Base-by-base conservation (phyloP, 169 alveolate genomes). In the Eimeria falciformis region DNA sequence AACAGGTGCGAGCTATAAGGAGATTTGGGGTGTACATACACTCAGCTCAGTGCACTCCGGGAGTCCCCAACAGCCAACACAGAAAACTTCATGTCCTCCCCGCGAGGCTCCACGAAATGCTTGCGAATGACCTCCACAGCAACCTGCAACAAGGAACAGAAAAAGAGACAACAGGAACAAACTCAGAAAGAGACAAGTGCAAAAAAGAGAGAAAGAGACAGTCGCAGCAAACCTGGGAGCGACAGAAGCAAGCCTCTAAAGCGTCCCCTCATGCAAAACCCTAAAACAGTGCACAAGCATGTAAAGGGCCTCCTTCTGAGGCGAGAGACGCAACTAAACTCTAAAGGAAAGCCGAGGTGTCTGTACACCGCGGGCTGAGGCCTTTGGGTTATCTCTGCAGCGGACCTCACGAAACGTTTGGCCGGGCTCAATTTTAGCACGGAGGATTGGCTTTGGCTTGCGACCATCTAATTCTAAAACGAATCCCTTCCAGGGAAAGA, bases 51-150 rank as follows among this genome's bases (percentile, higher is more conserved):
- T 11, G 17, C 71, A 0, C 55, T 5, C 21, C 77, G 75, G 5
- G 37, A 25, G 73, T 82, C 87, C 47, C 84, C 92, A 6, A 85
- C 79, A 1, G 92, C 92, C 40, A 85, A 27, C 17, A 85, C 47
- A 7, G 77, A 56, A 47, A 85, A 68, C 33, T 69, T 29, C 71
- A 85, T 29, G 2, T 68, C 84, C 11, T 77, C 85, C 0, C 58
- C 84, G 11, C 62, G 14, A 9, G 37, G 62, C 12, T 46, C 79
- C 18, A 85, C 56, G 21, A 85, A 85, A 33, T 85, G 84, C 27
- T 85, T 53, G 43, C 40, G 11, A 23, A 85, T 85, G 23, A 69
- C 84, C 45, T 45, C 69, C 9, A 25, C 14, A 50, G 92, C 85
- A 11, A n/a, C 78, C 75, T 53, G 77, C 53, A 85, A 75, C 71